These are phyloP conservation scores for Fagopyrum tataricum DNA, from an alignment of 148 eudicot species.

Conservation along the genomic window DNA sequence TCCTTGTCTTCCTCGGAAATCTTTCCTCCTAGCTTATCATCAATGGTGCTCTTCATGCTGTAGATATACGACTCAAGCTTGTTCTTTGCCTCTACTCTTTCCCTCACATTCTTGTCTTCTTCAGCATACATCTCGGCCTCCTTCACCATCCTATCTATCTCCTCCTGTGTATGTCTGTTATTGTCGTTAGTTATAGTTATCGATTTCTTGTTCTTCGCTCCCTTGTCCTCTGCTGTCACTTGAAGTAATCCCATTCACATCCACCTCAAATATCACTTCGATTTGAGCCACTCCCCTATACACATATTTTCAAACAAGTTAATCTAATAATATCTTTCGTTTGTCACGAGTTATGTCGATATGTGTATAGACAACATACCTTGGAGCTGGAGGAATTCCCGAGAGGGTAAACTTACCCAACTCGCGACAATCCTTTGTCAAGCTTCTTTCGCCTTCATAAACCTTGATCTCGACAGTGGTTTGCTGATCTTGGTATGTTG, in stretches of 20 bases:
- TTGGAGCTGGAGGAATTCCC: not conserved
- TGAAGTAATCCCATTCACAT: not conserved
- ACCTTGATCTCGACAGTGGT: conserved; percentile 7
- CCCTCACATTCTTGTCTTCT: not conserved
- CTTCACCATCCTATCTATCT: not conserved
- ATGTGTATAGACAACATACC: not conserved
- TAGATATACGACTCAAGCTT: not conserved
- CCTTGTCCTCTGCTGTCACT: conserved; percentile 9
- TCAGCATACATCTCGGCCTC: not conserved
- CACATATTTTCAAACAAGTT: not conserved
- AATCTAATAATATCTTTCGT: not conserved
- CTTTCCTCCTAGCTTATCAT: not conserved
- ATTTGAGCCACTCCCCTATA: conserved; percentile 9
- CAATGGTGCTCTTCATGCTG: conserved; percentile 2
- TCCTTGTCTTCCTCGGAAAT: not conserved
- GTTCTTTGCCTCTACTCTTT: not conserved
- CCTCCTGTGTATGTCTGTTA: not conserved
- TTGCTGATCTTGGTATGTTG: conserved; percentile 7
- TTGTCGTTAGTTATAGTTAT: conserved; percentile 6
- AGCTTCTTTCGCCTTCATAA: not conserved
- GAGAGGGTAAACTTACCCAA: conserved; percentile 2
- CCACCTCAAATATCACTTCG: not conserved
- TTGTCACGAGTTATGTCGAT: not conserved
- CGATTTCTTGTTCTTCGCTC: not conserved
- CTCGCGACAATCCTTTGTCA: not conserved